Evolutionary conservation across 2,329 filamentous ascomycete genomes (phyloP), one percentile per base, ranked within the genome.

Genomic region (Colletotrichum plurivorum): DNA sequence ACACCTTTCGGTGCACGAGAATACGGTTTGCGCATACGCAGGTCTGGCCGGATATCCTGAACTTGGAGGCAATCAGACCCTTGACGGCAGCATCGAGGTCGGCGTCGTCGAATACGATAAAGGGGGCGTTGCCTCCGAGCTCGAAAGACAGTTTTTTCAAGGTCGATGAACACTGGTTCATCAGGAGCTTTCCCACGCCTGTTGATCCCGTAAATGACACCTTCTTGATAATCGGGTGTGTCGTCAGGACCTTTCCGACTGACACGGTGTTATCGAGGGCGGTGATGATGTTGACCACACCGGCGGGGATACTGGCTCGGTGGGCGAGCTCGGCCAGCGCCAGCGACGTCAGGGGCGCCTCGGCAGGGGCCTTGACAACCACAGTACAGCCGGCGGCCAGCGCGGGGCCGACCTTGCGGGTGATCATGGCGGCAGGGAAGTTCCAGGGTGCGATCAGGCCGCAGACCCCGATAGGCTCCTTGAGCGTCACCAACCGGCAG

Each of bases 171-270:
- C 93, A 92, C 80, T 88, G 86, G 77, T 93, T 93, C 92, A 94
- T 94, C 72, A 95, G 92, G 59, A 91, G 85, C 68, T 89, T 88
- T 13, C 90, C 93, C 0, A 92, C 94, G 2, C 83, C 82, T 0
- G 93, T 95, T 8, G 90, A 93, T 46, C 93, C 93, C 0, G 93
- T 95, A 71, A 95, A 95, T 0, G 93, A 92, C 70, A 95, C 85
- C 83, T 95, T 95, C 75, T 94, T 90, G n/a, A 95, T 86, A 48
- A 87, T 86, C 36, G 88, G 81, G 76, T 95, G 93, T 45, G 85
- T 84, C 1, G 90, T 90, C 15, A 95, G 84, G 45, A 90, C 89
- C 41, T 84, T 84, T n/a, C 93, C 93, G 63, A 89, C 85, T 9
- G 67, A 36, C 12, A 67, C 45, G 4, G 67, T 69, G 36, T 69